Conservation (phyloP, 805 yeast species). For the Maudiozyma serrabonitensis region DNA sequence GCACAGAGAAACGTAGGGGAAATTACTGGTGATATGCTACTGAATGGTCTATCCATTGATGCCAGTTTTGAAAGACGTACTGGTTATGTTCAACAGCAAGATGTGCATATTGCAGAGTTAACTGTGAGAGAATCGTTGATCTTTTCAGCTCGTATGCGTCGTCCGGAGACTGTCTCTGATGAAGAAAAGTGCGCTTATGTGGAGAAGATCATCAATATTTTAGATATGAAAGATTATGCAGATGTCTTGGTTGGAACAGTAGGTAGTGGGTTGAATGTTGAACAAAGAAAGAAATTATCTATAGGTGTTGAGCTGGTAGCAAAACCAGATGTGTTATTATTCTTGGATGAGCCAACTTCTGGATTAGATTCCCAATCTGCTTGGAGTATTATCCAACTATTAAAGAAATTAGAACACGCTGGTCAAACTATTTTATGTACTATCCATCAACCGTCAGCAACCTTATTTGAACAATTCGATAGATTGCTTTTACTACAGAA, state of each 20-base stretch:
- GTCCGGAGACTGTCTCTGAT: constrained; percentile 39
- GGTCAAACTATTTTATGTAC: constrained; percentile 46
- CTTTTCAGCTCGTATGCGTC: constrained; percentile 57
- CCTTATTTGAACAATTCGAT: constrained; percentile 50
- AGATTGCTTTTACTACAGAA: constrained; percentile 48
- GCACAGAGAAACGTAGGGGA: constrained; percentile 60
- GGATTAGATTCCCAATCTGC: constrained; percentile 44
- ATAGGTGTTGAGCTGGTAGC: constrained; percentile 41
- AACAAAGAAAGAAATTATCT: constrained; percentile 35
- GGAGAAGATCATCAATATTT: constrained; percentile 47
- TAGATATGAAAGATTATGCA: constrained; percentile 44
- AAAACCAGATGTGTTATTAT: constrained; percentile 36
- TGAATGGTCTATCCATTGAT: constrained; percentile 46
- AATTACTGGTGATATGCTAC: constrained; percentile 51
- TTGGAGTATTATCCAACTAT: constrained; percentile 39
- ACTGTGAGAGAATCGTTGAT: constrained; percentile 61
- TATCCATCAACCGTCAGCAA: constrained; percentile 54
- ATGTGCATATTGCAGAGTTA: constrained; percentile 49
- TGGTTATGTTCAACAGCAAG: constrained; percentile 69
- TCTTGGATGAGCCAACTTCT: constrained; percentile 44
- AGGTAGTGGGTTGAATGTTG: constrained; percentile 36
- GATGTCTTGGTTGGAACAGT: constrained; percentile 42
- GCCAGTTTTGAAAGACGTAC: constrained; percentile 45
- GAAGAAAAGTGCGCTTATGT: constrained; percentile 53
- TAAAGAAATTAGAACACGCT: constrained; percentile 35